Evolutionary conservation across 352 stramenopile species (phyloP).

Genomic region (Bremia lactucae): DNA sequence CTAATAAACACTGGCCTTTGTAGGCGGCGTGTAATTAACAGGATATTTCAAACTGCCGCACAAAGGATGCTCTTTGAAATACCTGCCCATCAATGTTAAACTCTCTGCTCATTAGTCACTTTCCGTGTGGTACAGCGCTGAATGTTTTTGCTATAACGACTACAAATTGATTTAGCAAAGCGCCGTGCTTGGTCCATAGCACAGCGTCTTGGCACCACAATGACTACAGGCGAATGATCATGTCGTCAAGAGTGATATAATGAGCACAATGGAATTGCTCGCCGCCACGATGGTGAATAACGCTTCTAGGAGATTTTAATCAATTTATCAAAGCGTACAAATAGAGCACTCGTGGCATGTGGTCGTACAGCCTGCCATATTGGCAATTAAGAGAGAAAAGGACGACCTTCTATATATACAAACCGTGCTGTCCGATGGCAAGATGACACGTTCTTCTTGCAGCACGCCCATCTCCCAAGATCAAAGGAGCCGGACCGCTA

Average conservation of each 20-base stretch:
- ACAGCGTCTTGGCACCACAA: conserved; percentile 16
- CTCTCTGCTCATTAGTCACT: conserved; percentile 3
- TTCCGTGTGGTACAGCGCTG: conserved; percentile 4
- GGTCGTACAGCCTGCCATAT: no score
- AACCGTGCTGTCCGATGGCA: conserved; percentile 18
- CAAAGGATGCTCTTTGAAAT: no score
- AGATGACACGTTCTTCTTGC: conserved; percentile 1
- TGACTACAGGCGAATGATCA: conserved; percentile 13
- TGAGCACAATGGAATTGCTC: conserved; percentile 22
- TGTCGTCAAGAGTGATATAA: conserved; percentile 6
- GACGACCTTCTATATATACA: no score
- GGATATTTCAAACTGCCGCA: no score
- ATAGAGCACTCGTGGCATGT: no score
- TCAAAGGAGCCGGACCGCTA: conserved; percentile 22
- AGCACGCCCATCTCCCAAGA: conserved; percentile 16
- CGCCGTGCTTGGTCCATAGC: conserved; percentile 2
- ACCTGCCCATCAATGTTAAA: no score
- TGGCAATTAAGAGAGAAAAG: no score
- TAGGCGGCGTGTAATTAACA: no score
- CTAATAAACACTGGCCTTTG: no score
- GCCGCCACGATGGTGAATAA: conserved; percentile 26
- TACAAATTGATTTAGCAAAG: conserved; percentile 19
- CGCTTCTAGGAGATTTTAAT: no score
- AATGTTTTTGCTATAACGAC: conserved; percentile 6
- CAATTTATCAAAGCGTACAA: no score